These are phyloP conservation scores for Coemansia sp. DNA, from an alignment of 192 early-diverging fungal genomes.

Conservation along the genomic window DNA sequence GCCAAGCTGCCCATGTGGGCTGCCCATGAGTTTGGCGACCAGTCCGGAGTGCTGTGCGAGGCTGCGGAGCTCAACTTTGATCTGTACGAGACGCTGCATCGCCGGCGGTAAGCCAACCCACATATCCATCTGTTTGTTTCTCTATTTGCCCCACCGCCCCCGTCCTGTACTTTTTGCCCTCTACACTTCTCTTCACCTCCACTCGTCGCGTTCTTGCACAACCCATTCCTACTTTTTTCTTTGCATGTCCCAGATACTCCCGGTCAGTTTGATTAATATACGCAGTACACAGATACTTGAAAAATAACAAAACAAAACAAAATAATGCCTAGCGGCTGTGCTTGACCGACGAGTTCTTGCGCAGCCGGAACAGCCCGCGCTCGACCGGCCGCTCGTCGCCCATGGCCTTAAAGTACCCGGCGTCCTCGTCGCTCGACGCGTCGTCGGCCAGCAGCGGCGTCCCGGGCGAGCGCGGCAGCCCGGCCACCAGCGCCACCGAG, in stretches of 20 bases:
- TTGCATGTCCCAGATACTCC: too few species aligned
- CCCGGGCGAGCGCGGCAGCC: conserved; percentile 23
- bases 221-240: not conserved
- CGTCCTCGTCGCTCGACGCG: conserved; percentile 25
- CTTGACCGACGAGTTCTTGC: conserved; percentile 42
- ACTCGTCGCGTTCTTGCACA: too few species aligned
- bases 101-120: conserved; percentile 11
- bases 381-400: conserved; percentile 21
- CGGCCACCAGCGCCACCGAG: conserved; percentile 4
- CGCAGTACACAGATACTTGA: too few species aligned
- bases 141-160: too few species aligned
- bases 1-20: conserved; percentile 25
- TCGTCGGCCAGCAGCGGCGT: conserved; percentile 20
- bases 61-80: conserved; percentile 51
- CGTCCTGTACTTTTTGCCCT: too few species aligned
- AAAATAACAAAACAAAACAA: too few species aligned
- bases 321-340: conserved; percentile 23
- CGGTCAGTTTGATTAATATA: too few species aligned
- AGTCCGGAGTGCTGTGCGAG: conserved; percentile 43
- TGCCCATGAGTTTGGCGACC: conserved; percentile 20
- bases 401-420: conserved; percentile 39
- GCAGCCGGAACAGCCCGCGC: conserved; percentile 29
- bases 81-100: conserved; percentile 47
- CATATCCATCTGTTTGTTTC: not conserved
- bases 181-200: too few species aligned